phyloP scores from a whole-genome alignment of 129 eudicot genomes.

The Helichrysum umbraculigerum region DNA sequence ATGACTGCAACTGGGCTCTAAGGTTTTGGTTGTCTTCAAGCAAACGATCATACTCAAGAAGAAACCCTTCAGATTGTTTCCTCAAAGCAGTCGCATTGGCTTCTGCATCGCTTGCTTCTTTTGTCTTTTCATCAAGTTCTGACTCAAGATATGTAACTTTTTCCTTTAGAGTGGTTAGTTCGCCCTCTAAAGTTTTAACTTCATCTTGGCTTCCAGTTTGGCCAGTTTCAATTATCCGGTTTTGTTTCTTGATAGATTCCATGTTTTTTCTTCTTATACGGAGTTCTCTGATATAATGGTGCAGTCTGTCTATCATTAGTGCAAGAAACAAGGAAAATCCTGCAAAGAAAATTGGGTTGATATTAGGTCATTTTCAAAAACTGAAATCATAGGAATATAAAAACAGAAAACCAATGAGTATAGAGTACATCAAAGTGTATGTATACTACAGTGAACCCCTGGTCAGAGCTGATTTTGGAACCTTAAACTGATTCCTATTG shows the following conservation, averaged over 20 bases:
- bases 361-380: not conserved
- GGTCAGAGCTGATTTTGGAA: not conserved
- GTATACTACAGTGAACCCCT: not conserved
- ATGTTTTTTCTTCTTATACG: slow-evolving; percentile 68
- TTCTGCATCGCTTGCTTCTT: slow-evolving; percentile 68
- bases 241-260: slow-evolving; percentile 73
- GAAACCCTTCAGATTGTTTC: slow-evolving; percentile 88
- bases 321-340: slow-evolving; percentile 86
- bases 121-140: slow-evolving; percentile 56
- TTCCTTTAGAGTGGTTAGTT: slow-evolving; percentile 42
- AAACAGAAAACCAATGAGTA: not conserved
- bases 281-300: slow-evolving; percentile 91
- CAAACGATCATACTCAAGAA: slow-evolving; percentile 84
- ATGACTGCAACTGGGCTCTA: slow-evolving; percentile 60
- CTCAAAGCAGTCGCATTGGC: slow-evolving; percentile 63
- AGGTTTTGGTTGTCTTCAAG: slow-evolving; percentile 84
- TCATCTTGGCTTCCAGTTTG: slow-evolving; percentile 52
- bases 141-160: slow-evolving; percentile 54
- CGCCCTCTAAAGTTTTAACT: slow-evolving; percentile 61
- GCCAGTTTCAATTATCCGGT: slow-evolving; percentile 49
- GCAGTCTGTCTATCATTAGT: slow-evolving; percentile 81
- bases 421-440: not conserved
- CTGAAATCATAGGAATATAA: not conserved
- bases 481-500: not conserved
- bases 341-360: slow-evolving; percentile 28